Evolutionary conservation across 768 basidiomycete species (phyloP).

Genomic region (Leccinum variicolor): DNA sequence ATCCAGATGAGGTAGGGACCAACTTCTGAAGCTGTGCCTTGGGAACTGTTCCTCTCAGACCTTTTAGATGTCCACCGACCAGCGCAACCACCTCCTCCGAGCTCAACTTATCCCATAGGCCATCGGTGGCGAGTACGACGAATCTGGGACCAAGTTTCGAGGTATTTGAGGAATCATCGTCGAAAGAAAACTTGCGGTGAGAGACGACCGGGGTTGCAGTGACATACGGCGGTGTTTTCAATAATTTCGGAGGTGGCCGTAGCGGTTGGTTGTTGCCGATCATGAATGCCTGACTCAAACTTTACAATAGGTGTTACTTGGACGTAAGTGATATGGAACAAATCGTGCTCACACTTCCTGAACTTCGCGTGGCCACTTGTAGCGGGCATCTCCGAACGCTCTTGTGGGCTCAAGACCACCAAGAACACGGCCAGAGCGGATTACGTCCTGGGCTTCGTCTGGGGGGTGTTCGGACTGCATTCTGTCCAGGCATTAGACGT

Average conservation of each 20-base stretch:
- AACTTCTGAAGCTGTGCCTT: constrained; percentile 54
- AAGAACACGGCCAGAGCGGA: constrained; percentile 77
- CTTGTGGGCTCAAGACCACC: constrained; percentile 85
- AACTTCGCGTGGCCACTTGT: constrained; percentile 78
- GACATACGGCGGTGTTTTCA: constrained; percentile 93
- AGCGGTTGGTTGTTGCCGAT: constrained; percentile 57
- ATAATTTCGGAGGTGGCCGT: constrained; percentile 54
- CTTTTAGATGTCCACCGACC: constrained; percentile 77
- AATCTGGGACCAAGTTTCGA: constrained; percentile 49
- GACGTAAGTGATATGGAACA: not conserved
- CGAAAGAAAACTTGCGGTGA: constrained; percentile 64
- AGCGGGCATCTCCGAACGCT: constrained; percentile 86
- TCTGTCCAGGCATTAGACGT: constrained; percentile 34
- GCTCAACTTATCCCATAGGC: constrained; percentile 70
- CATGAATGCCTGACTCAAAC: constrained; percentile 65
- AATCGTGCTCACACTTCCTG: constrained; percentile 59
- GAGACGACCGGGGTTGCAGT: constrained; percentile 80
- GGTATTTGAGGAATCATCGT: constrained; percentile 24
- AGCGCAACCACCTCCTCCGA: constrained; percentile 86
- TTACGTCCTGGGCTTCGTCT: constrained; percentile 69
- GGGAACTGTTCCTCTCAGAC: constrained; percentile 61
- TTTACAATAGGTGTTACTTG: constrained; percentile 19
- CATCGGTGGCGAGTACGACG: constrained; percentile 87
- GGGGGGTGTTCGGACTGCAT: constrained; percentile 81
- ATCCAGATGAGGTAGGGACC: constrained; percentile 53